Percentiles rank a stretch among this genome's conserved stretches.
Conservation (phyloP, 352 stramenopile species). For the Pythium rishiriense region DNA sequence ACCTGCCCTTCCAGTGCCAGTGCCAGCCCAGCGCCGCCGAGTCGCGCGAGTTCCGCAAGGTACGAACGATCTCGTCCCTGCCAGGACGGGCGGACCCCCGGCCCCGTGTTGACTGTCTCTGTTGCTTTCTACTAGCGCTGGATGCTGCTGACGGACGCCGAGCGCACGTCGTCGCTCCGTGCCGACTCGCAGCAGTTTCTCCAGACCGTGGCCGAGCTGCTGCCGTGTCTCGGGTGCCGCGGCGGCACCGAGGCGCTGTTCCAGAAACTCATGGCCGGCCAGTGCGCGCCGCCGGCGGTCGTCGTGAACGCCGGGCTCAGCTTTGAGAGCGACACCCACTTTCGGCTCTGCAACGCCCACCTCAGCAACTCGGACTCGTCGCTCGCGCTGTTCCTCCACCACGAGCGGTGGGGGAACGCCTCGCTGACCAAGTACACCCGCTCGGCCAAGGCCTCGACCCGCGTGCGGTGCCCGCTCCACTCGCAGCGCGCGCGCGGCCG, state of each 20-base stretch:
- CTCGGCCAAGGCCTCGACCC: constrained; percentile 37
- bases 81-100: neutral
- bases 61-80: constrained; percentile 23
- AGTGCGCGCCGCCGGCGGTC: constrained; percentile 35
- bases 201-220: constrained; percentile 64
- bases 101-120: too few species aligned
- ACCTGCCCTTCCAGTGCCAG: constrained; percentile 38
- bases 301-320: constrained; percentile 53
- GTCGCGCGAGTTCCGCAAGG: constrained; percentile 83
- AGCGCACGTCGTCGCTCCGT: constrained; percentile 66
- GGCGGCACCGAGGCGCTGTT: constrained; percentile 77
- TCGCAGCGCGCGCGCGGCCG: constrained; percentile 70
- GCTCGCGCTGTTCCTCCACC: constrained; percentile 77
- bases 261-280: constrained; percentile 59
- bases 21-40: constrained; percentile 72
- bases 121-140: constrained; percentile 50
- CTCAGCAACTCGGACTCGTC: constrained; percentile 61
- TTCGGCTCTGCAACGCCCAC: constrained; percentile 71
- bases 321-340: constrained; percentile 58
- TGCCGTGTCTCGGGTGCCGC: constrained; percentile 79
- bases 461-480: constrained; percentile 74
- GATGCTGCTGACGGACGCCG: constrained; percentile 74
- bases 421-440: constrained; percentile 51
- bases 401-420: constrained; percentile 64
- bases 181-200: constrained; percentile 71